Percentiles rank a stretch among this genome's conserved stretches.
These are phyloP conservation scores for Ustilago loliicola DNA, from an alignment of 1,284 basidiomycete genomes.

Conservation along the genomic window DNA sequence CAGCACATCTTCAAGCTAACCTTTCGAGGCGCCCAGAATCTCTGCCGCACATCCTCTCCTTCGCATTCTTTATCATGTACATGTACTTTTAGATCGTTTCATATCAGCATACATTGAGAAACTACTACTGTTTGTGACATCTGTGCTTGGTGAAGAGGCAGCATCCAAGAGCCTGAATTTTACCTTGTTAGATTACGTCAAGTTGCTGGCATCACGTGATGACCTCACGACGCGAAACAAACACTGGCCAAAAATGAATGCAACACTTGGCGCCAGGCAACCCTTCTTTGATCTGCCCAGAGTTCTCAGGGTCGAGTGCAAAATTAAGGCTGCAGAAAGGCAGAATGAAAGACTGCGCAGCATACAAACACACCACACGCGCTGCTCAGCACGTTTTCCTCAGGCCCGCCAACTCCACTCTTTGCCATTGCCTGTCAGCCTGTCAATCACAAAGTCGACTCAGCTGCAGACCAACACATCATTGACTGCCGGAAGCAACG, in stretches of 20 bases:
- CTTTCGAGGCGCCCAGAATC: not conserved
- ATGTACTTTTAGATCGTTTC: constrained; percentile 29
- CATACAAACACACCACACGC: not conserved
- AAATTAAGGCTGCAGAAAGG: not conserved
- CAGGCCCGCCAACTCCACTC: not conserved
- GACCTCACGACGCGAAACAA: constrained; percentile 39
- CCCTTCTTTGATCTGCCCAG: not conserved
- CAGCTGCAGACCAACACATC: constrained; percentile 1
- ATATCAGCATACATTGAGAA: not conserved
- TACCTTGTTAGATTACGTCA: constrained; percentile 2
- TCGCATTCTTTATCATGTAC: constrained; percentile 22
- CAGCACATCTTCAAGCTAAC: not conserved
- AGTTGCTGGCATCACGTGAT: constrained; percentile 32
- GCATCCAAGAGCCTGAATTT: no score
- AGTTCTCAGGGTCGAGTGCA: constrained; percentile 3
- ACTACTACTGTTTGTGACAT: not conserved
- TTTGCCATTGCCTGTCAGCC: not conserved
- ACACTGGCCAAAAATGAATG: constrained; percentile 8
- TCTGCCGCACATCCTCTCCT: not conserved
- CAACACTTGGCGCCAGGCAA: not conserved
- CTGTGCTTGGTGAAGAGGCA: not conserved
- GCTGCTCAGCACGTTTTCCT: constrained; percentile 13
- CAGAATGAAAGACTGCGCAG: not conserved
- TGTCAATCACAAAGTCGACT: not conserved
- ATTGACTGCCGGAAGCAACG: constrained; percentile 2